phyloP scores from a whole-genome alignment of 2,329 filamentous ascomycete genomes.

The Boeremia exigua region DNA sequence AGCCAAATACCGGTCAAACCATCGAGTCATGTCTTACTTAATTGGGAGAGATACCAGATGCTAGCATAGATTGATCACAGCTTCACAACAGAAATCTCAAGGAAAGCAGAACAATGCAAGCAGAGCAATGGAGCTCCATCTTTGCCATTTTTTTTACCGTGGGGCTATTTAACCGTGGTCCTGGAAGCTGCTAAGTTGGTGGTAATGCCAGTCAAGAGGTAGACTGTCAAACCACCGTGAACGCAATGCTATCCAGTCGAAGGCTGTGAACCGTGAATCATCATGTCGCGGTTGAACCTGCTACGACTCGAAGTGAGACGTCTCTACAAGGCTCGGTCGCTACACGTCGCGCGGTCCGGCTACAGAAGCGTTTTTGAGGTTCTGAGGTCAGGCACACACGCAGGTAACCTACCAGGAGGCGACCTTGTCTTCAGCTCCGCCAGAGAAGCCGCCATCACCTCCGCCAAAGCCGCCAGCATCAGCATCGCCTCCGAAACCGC shows the following conservation, averaged over 20 bases:
- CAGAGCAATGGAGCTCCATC: no score
- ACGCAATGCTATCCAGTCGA: slow-evolving; percentile 4
- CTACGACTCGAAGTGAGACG: neutral
- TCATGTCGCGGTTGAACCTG: neutral
- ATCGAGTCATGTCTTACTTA: neutral
- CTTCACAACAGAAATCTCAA: neutral
- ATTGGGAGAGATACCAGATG: neutral
- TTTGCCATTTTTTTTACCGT: no score
- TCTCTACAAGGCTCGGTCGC: neutral
- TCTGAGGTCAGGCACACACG: neutral
- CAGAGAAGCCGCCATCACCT: slow-evolving; percentile 22
- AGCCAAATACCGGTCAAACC: no score
- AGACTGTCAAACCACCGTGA: slow-evolving; percentile 23
- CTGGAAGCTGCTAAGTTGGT: slow-evolving; percentile 8
- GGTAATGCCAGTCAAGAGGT: slow-evolving; percentile 15
- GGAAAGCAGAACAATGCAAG: neutral
- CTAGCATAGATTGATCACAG: neutral
- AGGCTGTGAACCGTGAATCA: slow-evolving; percentile 1
- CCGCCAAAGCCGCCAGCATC: slow-evolving; percentile 11
- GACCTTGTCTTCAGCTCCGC: slow-evolving; percentile 32
- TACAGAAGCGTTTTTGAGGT: neutral
- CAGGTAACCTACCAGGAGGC: slow-evolving; percentile 33
- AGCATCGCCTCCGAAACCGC: neutral
- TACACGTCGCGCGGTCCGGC: neutral
- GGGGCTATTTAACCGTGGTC: neutral